Evolutionary conservation across 2,329 filamentous ascomycete genomes (phyloP).

Genomic region (Colletotrichum euphorbiae): DNA sequence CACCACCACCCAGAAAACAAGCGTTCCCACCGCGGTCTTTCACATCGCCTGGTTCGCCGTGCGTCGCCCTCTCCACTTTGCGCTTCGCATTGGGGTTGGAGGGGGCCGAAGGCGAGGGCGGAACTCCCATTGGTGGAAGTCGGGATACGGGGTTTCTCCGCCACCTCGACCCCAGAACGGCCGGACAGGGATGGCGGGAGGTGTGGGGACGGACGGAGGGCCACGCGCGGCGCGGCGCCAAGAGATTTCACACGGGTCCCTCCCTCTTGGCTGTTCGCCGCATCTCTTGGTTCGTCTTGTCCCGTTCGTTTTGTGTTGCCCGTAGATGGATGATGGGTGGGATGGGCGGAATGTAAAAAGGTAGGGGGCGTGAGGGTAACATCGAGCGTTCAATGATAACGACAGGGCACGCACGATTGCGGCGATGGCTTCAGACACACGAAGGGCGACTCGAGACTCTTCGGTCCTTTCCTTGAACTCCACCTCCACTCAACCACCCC

Average conservation of each 20-base stretch:
- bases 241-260: slow-evolving; percentile 6
- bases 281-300: slow-evolving; percentile 37
- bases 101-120: neutral
- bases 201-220: slow-evolving; percentile 8
- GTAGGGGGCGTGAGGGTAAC: neutral
- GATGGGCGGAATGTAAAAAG: no score
- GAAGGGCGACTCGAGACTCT: neutral
- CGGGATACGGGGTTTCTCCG: slow-evolving; percentile 33
- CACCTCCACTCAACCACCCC: slow-evolving; percentile 22
- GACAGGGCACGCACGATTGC: neutral
- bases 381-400: neutral
- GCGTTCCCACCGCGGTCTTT: no score
- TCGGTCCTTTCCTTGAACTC: slow-evolving; percentile 21
- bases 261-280: slow-evolving; percentile 17
- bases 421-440: slow-evolving; percentile 15
- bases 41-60: neutral
- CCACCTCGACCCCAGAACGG: slow-evolving; percentile 21
- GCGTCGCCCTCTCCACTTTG: neutral
- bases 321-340: neutral
- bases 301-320: slow-evolving; percentile 9
- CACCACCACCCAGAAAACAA: slow-evolving; percentile 2
- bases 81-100: neutral
- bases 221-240: slow-evolving; percentile 29
- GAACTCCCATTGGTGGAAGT: slow-evolving; percentile 37
- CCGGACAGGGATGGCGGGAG: slow-evolving; percentile 9